Conservation (phyloP, 345 rosid genomes). For the Melastoma malabathricum region DNA sequence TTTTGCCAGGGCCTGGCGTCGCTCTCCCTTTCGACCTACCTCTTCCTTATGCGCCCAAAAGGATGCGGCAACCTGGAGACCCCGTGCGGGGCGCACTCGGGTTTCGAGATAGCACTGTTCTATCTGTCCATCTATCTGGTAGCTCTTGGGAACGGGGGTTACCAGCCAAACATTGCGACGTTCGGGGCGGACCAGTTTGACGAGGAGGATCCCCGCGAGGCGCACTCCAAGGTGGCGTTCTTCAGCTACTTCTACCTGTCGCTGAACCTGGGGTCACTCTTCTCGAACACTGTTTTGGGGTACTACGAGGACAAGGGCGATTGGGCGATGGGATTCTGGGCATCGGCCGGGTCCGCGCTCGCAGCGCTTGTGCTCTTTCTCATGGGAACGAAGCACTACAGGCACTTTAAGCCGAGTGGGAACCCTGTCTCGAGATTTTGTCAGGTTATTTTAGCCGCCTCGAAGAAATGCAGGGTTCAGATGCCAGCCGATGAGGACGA, state of each 20-base stretch:
- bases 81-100: slow-evolving; percentile 1
- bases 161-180: slow-evolving; percentile 1
- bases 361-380: slow-evolving; percentile 1
- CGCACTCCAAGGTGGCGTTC: slow-evolving; percentile 18
- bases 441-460: slow-evolving; percentile 2
- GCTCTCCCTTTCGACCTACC: not conserved
- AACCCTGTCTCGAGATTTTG: slow-evolving; percentile 8
- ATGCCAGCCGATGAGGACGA: not conserved
- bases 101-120: not conserved
- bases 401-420: not conserved
- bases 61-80: slow-evolving; percentile 5
- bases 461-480: slow-evolving; percentile 6
- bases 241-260: slow-evolving; percentile 29
- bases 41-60: not conserved
- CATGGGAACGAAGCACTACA: not conserved
- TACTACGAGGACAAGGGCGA: slow-evolving; percentile 20
- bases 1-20: not conserved
- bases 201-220: slow-evolving; percentile 24
- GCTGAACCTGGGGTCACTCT: slow-evolving; percentile 21
- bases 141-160: slow-evolving; percentile 3
- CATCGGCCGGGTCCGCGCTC: slow-evolving; percentile 2
- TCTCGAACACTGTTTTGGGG: slow-evolving; percentile 23
- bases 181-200: slow-evolving; percentile 30
- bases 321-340: slow-evolving; percentile 27
- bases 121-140: slow-evolving; percentile 8